phyloP scores from a whole-genome alignment of 2,329 filamentous ascomycete genomes.

The Penicillium vulpinum region DNA sequence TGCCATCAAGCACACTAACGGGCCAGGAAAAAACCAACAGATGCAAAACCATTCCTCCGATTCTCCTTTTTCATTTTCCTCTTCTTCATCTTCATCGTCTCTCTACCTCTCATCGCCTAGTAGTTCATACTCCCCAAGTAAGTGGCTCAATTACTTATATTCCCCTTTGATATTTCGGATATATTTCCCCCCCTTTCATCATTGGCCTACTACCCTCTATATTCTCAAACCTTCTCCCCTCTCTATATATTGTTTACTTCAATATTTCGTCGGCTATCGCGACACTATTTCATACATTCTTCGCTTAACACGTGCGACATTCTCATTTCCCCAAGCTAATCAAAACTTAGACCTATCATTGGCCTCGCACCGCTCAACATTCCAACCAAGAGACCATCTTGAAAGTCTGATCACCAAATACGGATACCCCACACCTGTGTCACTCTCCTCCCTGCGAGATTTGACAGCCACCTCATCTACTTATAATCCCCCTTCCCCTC shows the following conservation, averaged over 20 bases:
- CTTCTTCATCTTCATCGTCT: slow-evolving; percentile 27
- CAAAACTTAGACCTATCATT: slow-evolving; percentile 28
- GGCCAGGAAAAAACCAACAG: background rate
- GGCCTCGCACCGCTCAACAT: slow-evolving; percentile 17
- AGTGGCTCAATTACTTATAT: slow-evolving; percentile 10
- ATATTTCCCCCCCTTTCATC: background rate
- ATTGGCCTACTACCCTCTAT: slow-evolving; percentile 10
- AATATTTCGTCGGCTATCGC: slow-evolving; percentile 11
- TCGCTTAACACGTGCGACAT: slow-evolving; percentile 35
- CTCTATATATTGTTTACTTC: background rate
- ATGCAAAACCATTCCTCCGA: slow-evolving; percentile 14
- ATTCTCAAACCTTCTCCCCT: slow-evolving; percentile 7
- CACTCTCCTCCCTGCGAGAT: slow-evolving; percentile 40
- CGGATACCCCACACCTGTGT: slow-evolving; percentile 42
- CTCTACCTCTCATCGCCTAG: slow-evolving; percentile 36
- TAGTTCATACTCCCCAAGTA: slow-evolving; percentile 23
- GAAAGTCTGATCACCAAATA: slow-evolving; percentile 40
- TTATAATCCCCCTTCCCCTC: slow-evolving; percentile 36
- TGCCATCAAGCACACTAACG: slow-evolving; percentile 12
- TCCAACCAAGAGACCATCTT: slow-evolving; percentile 35
- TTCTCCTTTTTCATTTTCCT: slow-evolving; percentile 22
- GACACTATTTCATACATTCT: slow-evolving; percentile 1
- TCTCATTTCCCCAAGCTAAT: slow-evolving; percentile 31
- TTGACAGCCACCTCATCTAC: slow-evolving; percentile 40
- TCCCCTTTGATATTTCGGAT: background rate